Evolutionary conservation across 192 early-diverging fungal genomes (phyloP).

Genomic region (Entomortierella parvispora): DNA sequence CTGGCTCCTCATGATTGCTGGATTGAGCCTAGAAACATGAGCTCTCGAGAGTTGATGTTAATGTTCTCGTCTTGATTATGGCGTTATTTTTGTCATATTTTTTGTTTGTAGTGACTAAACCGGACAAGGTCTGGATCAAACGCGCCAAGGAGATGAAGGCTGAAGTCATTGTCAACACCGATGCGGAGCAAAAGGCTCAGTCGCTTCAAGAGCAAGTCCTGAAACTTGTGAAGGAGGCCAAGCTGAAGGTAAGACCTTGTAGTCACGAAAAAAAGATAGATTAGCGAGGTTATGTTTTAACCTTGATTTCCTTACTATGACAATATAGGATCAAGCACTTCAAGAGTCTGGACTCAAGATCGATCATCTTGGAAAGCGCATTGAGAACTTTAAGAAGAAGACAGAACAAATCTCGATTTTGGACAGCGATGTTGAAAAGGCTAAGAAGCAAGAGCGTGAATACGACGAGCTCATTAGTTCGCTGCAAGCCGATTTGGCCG

Average conservation of each 20-base stretch:
- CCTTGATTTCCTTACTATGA: not conserved
- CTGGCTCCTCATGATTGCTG: too few relatives aligned
- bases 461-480: conserved; percentile 79
- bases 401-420: conserved; percentile 68
- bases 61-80: not conserved
- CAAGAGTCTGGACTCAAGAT: conserved; percentile 82
- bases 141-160: conserved; percentile 85
- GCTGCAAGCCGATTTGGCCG: conserved; percentile 76
- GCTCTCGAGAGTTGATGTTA: too few relatives aligned
- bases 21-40: too few relatives aligned
- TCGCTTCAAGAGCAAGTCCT: conserved; percentile 82
- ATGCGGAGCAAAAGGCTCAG: conserved; percentile 81
- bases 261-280: not conserved
- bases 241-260: conserved; percentile 66
- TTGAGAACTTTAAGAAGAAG: conserved; percentile 74
- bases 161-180: conserved; percentile 81
- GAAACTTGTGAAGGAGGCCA: conserved; percentile 81
- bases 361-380: conserved; percentile 84
- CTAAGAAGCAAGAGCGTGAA: conserved; percentile 68
- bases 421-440: conserved; percentile 66
- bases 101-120: conserved; percentile 43
- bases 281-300: not conserved
- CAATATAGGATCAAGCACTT: conserved; percentile 73
- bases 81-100: not conserved
- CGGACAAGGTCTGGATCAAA: conserved; percentile 80